Base-by-base conservation (phyloP, 345 rosid species). In the Viola odorata region DNA sequence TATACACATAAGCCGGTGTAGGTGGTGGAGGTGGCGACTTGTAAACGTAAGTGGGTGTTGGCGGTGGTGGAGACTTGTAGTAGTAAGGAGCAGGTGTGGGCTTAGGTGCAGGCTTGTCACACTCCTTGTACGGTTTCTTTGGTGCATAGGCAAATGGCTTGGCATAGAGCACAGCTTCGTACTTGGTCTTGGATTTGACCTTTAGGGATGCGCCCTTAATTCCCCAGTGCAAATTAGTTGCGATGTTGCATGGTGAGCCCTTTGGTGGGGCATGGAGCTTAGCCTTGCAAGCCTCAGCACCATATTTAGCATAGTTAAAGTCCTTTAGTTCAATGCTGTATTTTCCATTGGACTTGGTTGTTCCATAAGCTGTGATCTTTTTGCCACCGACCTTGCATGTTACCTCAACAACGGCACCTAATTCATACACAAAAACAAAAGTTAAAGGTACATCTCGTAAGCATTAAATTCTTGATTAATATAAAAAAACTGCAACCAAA, bases 1-100 rank as follows among this genome's bases (percentile, higher is more conserved):
- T 17, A 1, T 17, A 53, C 0, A 3, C 4, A 0, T 53, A 53
- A 11, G 51, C 41, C 1, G 41, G 16, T 0, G 48, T 23, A 0
- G 32, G 3, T 3, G 61, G 61, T 0, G 61, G 88, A 4, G 88
- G 83, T 6, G 87, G 84, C 0, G 85, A 80, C 7, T 67, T 76
- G 38, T 77, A 74, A n/a, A 68, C 48, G 23, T 78, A 78, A 0
- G 73, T 16, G 0, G 69, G 69, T 0, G 76, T 5, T 1, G 72
- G 73, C 0, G 73, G 73, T 0, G 73, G 74, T 4, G 67, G 67
- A 7, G 71, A 70, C 39, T 50, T 66, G 63, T 75, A 75, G 3
- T 62, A 53, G n/a, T 70, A 67, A 16, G 75, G 65, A 51, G 68
- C 15, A 12, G 74, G 74, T 4, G 57, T 58, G 7, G 69, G 69